These are phyloP conservation scores for Gnaphalium uliginosum DNA, from an alignment of 129 eudicot species.

Conservation along the genomic window DNA sequence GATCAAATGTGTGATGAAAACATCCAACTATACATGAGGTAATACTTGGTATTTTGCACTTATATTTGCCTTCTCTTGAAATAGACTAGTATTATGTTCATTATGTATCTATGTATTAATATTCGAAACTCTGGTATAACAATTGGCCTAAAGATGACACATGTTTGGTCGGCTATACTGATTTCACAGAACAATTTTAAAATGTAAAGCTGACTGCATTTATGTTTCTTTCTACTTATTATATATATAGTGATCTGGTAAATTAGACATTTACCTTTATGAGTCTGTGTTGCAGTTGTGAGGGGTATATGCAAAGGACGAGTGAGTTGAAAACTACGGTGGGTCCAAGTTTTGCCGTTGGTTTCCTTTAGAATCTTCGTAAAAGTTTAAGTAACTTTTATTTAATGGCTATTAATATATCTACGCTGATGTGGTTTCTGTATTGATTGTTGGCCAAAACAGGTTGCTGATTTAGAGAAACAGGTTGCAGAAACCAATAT, in stretches of 20 bases:
- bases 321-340: conserved; percentile 57
- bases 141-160: background rate
- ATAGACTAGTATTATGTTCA: background rate
- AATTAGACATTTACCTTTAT: background rate
- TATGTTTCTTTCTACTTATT: background rate
- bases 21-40: conserved; percentile 77
- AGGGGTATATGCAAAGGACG: conserved; percentile 60
- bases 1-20: conserved; percentile 82
- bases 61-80: conserved; percentile 4
- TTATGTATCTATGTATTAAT: too few species aligned
- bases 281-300: conserved; percentile 52
- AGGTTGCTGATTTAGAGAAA: conserved; percentile 70
- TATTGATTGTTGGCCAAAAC: conserved; percentile 9
- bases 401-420: background rate
- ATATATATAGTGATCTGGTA: background rate
- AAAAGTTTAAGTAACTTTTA: background rate
- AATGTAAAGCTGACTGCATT: background rate
- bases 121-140: background rate
- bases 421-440: background rate
- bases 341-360: conserved; percentile 7
- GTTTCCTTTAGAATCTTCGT: background rate
- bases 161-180: background rate
- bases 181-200: background rate
- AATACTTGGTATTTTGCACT: conserved; percentile 1
- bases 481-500: conserved; percentile 69